phyloP scores from a whole-genome alignment of 2,329 filamentous ascomycete species.

The Phialemonium atrogriseum region DNA sequence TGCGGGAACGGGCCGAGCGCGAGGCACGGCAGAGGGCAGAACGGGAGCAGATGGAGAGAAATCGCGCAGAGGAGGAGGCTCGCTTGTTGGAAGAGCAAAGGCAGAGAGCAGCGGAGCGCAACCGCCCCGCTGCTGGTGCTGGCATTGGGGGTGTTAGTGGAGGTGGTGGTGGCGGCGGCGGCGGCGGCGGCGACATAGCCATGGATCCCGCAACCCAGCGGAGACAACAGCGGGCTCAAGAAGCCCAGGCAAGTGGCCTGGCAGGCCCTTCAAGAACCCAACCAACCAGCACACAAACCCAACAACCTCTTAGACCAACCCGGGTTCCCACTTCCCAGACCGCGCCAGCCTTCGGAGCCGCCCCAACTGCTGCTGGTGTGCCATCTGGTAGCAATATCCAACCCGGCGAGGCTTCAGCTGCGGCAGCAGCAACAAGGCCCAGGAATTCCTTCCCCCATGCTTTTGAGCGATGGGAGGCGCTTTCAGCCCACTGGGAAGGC shows the following conservation, averaged over 20 bases:
- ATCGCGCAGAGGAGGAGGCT: conserved; percentile 49
- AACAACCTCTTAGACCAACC: conserved; percentile 14
- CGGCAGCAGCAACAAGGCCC: conserved; percentile 27
- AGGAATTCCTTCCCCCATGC: conserved; percentile 85
- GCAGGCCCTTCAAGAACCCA: conserved; percentile 7
- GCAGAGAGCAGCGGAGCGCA: conserved; percentile 49
- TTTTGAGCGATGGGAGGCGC: conserved; percentile 93
- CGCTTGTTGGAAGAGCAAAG: conserved; percentile 46
- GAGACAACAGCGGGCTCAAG: conserved; percentile 24
- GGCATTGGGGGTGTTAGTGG: conserved; percentile 18
- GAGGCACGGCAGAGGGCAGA: conserved; percentile 64
- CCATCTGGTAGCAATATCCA: conserved; percentile 11
- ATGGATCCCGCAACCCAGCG: conserved; percentile 24
- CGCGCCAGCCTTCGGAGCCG: conserved; percentile 13
- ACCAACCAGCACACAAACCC: not conserved
- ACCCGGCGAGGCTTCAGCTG: conserved; percentile 22
- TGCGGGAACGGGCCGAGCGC: conserved; percentile 75
- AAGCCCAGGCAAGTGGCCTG: conserved; percentile 11
- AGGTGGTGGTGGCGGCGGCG: conserved; percentile 28
- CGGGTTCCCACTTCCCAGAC: conserved; percentile 17
- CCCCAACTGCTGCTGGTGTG: conserved; percentile 7
- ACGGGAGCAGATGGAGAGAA: conserved; percentile 52
- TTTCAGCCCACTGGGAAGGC: conserved; percentile 97
- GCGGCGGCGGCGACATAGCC: conserved; percentile 19
- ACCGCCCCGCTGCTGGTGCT: conserved; percentile 42